Evolutionary conservation across 306 rosid genomes (phyloP), one percentile per base, ranked within the genome.

Genomic region (Cyamopsis tetragonoloba): DNA sequence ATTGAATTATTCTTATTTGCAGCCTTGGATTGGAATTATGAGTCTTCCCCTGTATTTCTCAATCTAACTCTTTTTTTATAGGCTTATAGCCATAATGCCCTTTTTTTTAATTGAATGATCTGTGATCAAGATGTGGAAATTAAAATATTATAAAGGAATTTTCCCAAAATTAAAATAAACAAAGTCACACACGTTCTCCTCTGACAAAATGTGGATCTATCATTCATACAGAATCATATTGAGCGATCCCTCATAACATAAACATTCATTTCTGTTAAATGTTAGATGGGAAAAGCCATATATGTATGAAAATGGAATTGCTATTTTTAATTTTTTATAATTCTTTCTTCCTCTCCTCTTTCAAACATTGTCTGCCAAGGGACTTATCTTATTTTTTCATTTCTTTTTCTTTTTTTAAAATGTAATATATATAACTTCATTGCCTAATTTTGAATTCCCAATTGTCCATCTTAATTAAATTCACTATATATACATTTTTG

Each of bases 131-230:
- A 53, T 39, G 65, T 27, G 31, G 35, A 51, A 72, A 61, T 24
- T 17, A 11, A 46, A 0, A n/a, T n/a, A n/a, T n/a, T n/a, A n/a
- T 39, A 19, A 13, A 27, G 64, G 19, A 65, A 27, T 26, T 42
- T n/a, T n/a, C n/a, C 51, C 68, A 55, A 55, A 34, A 32, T 20
- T 60, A 18, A 26, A 46, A 47, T 47, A 18, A 35, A 18, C 55
- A 31, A 54, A 14, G 24, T 32, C 23, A 46, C 42, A 54, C 72
- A 63, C 69, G 73, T 44, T 77, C 77, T 77, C 44, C 73, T 77
- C 68, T 70, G 63, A 63, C 73, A 63, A 70, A 30, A 19, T 62
- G 44, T 43, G 59, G 30, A 62, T 47, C 71, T 39, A 39, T 43
- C 14, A 57, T 34, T 37, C 55, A 24, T 48, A 23, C 24, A 44